phyloP scores from a whole-genome alignment of 2,329 filamentous ascomycete species.

The Fusarium zealandicum region DNA sequence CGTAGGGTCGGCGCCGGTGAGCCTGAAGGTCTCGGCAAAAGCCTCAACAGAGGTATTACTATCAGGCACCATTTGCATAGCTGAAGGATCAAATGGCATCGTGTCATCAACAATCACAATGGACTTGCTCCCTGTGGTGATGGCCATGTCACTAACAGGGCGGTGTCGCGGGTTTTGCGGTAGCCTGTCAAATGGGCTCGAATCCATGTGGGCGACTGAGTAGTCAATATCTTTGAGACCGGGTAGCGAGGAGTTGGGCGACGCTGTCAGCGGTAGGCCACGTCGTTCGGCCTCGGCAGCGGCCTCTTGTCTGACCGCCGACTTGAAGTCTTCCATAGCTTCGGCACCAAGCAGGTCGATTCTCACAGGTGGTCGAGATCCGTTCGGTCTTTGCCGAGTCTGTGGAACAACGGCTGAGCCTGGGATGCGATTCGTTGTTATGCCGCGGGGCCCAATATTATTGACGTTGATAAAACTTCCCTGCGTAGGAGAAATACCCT shows the following conservation, averaged over 20 bases:
- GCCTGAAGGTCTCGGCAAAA: constrained; percentile 61
- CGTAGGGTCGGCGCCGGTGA: constrained; percentile 60
- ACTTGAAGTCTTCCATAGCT: constrained; percentile 79
- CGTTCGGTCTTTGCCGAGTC: constrained; percentile 53
- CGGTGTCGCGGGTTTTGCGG: constrained; percentile 46
- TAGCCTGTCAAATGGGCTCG: constrained; percentile 47
- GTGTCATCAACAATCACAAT: constrained; percentile 86
- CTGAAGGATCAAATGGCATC: constrained; percentile 55
- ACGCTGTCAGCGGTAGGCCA: constrained; percentile 24
- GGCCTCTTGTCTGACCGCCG: constrained; percentile 72
- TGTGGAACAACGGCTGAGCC: constrained; percentile 68
- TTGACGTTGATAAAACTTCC: constrained; percentile 57
- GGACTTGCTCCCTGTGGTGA: constrained; percentile 85
- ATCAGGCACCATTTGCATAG: constrained; percentile 57
- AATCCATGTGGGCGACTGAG: constrained; percentile 54
- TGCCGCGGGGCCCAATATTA: constrained; percentile 58
- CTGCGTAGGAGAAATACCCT: constrained; percentile 53
- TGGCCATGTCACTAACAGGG: constrained; percentile 61
- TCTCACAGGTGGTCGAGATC: constrained; percentile 63
- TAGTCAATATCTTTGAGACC: constrained; percentile 49
- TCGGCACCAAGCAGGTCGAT: constrained; percentile 85
- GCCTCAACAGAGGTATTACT: constrained; percentile 58
- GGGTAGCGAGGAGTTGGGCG: constrained; percentile 39
- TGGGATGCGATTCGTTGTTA: constrained; percentile 65
- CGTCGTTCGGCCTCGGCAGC: constrained; percentile 47